Conservation (phyloP, 1,139 yeast genomes). For the Keqinozyma sinolaborantium region DNA sequence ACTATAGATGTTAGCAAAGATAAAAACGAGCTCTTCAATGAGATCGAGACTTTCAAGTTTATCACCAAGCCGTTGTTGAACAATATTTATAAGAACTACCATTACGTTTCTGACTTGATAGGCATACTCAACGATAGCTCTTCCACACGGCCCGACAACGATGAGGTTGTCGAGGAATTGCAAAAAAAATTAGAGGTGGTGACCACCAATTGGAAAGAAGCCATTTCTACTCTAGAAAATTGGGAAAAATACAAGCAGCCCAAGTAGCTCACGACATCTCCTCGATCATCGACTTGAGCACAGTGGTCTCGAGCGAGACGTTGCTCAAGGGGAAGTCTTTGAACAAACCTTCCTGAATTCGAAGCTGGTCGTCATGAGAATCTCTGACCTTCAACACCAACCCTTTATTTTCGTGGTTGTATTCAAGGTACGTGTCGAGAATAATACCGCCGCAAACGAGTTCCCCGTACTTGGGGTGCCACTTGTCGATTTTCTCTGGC, state of each 20-base stretch:
- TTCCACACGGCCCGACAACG: constrained; percentile 1
- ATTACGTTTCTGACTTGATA: constrained; percentile 21
- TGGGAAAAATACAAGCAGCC: constrained; percentile 32
- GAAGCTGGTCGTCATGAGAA: constrained; percentile 6
- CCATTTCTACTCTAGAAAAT: constrained; percentile 43
- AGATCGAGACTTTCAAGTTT: constrained; percentile 36
- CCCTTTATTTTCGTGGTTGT: constrained; percentile 10
- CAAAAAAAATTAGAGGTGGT: constrained; percentile 34
- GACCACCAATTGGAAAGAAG: constrained; percentile 40
- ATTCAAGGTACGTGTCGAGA: constrained; percentile 26
- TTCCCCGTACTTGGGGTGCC: constrained; percentile 13
- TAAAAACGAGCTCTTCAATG: constrained; percentile 16
- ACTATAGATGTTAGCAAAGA: constrained; percentile 13
- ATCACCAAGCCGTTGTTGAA: constrained; percentile 33
- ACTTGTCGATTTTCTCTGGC: constrained; percentile 6
- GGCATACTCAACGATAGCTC: constrained; percentile 6
- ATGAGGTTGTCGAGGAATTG: constrained; percentile 17
- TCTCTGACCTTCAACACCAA: constrained; percentile 19
- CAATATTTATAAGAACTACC: constrained; percentile 26
- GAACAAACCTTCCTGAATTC: constrained; percentile 14
- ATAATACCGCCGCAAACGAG: constrained; percentile 31
- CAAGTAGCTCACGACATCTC: neutral
- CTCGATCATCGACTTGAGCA: constrained; percentile 12
- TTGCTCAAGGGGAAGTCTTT: constrained; percentile 30
- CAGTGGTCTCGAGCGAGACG: constrained; percentile 31